Evolutionary conservation across 2,329 filamentous ascomycete species (phyloP).

Genomic region (Aspergillus tubingensis): DNA sequence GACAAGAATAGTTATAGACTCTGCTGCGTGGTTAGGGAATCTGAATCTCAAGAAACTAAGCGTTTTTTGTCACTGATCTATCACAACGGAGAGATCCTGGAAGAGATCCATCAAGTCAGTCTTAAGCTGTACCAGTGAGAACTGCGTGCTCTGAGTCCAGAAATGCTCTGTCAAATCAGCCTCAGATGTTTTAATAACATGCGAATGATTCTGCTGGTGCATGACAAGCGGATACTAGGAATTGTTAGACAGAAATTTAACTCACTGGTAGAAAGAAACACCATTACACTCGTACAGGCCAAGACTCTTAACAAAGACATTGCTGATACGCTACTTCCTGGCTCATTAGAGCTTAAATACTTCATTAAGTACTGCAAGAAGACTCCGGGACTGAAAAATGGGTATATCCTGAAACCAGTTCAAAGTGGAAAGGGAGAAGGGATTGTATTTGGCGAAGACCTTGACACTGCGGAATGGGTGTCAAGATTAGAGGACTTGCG

Average conservation of each 20-base stretch:
- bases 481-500: slow-evolving; percentile 20
- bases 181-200: slow-evolving; percentile 36
- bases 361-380: slow-evolving; percentile 14
- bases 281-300: slow-evolving; percentile 23
- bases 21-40: slow-evolving; percentile 13
- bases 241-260: slow-evolving; percentile 31
- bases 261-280: slow-evolving; percentile 19
- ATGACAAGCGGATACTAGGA: slow-evolving; percentile 39
- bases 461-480: slow-evolving; percentile 23
- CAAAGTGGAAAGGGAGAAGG: slow-evolving; percentile 26
- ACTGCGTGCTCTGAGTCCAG: slow-evolving; percentile 19
- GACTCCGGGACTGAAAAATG: slow-evolving; percentile 16
- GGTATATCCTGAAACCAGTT: slow-evolving; percentile 30
- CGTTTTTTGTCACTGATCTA: background rate
- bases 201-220: slow-evolving; percentile 32
- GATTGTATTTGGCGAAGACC: slow-evolving; percentile 28
- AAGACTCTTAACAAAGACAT: slow-evolving; percentile 22
- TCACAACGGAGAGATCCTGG: slow-evolving; percentile 18
- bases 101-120: slow-evolving; percentile 30
- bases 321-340: slow-evolving; percentile 26
- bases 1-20: slow-evolving; percentile 11
- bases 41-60: too few species aligned
- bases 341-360: slow-evolving; percentile 22
- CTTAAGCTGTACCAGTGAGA: slow-evolving; percentile 37
- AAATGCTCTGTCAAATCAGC: slow-evolving; percentile 30